Evolutionary conservation across 2,329 filamentous ascomycete species (phyloP).

Genomic region (Botrytis fragariae): DNA sequence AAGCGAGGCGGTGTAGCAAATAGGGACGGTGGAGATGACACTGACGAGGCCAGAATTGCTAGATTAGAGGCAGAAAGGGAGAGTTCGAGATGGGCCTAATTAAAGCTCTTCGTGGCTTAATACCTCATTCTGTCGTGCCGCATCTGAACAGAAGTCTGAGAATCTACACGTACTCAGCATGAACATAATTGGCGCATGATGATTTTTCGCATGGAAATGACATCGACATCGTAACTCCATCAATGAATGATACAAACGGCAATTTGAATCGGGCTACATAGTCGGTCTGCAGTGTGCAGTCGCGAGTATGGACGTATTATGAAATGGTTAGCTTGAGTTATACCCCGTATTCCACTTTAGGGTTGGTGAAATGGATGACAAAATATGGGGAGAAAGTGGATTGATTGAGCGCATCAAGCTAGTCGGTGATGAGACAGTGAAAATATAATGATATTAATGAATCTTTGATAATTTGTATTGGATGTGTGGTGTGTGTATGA

Average conservation of each 20-base stretch:
- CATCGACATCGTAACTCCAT: neutral
- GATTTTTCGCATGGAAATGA: neutral
- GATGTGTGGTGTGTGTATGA: neutral
- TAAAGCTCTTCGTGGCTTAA: neutral
- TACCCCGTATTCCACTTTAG: neutral
- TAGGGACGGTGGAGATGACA: slow-evolving; percentile 31
- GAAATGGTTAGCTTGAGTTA: neutral
- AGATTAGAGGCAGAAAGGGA: slow-evolving; percentile 61
- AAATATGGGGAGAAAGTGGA: neutral
- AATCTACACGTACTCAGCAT: neutral
- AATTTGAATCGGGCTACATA: neutral
- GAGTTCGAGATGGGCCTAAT: slow-evolving; percentile 39
- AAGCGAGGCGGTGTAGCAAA: slow-evolving; percentile 29
- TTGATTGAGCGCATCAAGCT: neutral
- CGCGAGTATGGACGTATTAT: neutral
- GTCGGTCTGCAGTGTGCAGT: neutral
- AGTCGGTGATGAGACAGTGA: neutral
- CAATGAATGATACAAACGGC: neutral
- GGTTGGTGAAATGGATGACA: neutral
- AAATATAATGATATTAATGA: slow-evolving; percentile 6
- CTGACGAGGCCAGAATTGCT: slow-evolving; percentile 38
- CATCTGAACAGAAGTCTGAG: neutral
- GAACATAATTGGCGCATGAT: neutral
- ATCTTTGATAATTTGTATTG: neutral
- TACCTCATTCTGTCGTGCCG: too few species aligned